Conservation (phyloP, 192 early-diverging fungal genomes). For the Backusella australiensis region DNA sequence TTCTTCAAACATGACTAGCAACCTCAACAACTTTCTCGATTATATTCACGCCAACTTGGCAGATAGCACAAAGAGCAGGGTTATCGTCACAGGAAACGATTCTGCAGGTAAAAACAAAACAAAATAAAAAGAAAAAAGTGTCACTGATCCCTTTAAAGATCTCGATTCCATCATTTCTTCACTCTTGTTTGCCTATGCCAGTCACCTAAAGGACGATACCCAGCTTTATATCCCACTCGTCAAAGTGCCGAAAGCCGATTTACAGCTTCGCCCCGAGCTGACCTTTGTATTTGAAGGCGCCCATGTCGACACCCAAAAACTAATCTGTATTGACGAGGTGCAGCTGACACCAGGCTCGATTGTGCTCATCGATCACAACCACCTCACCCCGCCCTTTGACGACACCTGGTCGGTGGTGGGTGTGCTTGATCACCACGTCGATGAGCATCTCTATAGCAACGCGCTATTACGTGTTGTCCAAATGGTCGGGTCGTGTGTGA, state of each 20-base stretch:
- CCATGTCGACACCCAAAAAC: slow-evolving; percentile 26
- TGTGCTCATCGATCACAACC: slow-evolving; percentile 70
- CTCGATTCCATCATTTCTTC: slow-evolving; percentile 69
- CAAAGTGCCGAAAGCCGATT: slow-evolving; percentile 56
- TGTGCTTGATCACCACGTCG: slow-evolving; percentile 71
- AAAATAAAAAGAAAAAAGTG: too few relatives aligned
- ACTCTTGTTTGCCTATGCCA: slow-evolving; percentile 53
- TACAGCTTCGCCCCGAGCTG: slow-evolving; percentile 64
- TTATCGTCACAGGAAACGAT: slow-evolving; percentile 70
- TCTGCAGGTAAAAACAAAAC: slow-evolving; percentile 53
- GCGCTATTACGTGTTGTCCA: slow-evolving; percentile 49
- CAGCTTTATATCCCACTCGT: slow-evolving; percentile 53
- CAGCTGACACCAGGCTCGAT: slow-evolving; percentile 12
- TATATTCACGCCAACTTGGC: neutral
- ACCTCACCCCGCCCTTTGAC: slow-evolving; percentile 38
- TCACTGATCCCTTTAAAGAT: slow-evolving; percentile 38
- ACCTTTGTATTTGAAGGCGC: slow-evolving; percentile 44
- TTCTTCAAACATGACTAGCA: neutral
- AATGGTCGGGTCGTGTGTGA: slow-evolving; percentile 58
- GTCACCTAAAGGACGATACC: neutral
- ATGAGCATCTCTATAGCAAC: slow-evolving; percentile 49
- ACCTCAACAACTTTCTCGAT: slow-evolving; percentile 11
- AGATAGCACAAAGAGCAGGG: slow-evolving; percentile 2
- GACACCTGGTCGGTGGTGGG: slow-evolving; percentile 38
- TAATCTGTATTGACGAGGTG: slow-evolving; percentile 53